Percentiles rank a stretch among this genome's conserved stretches.
Conservation (phyloP, 2,329 filamentous ascomycete species). For the Monilinia polystroma region DNA sequence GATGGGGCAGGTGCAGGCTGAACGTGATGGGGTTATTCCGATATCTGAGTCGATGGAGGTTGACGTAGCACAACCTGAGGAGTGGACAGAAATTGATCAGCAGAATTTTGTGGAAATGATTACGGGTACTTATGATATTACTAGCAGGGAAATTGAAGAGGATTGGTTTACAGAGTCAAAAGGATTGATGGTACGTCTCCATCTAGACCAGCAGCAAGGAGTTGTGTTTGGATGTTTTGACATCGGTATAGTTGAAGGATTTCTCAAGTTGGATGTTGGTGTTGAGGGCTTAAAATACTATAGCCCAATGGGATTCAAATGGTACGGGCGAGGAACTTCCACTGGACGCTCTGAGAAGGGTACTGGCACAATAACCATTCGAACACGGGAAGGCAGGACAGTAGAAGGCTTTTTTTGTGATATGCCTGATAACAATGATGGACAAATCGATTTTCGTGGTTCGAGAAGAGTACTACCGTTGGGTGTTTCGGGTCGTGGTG, state of each 20-base stretch:
- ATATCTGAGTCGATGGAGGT: neutral
- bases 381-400: neutral
- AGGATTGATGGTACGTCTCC: slow-evolving; percentile 6
- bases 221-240: neutral
- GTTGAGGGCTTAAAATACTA: neutral
- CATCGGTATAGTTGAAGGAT: slow-evolving; percentile 9
- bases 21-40: neutral
- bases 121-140: slow-evolving; percentile 9
- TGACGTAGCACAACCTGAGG: too few species aligned
- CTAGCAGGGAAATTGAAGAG: slow-evolving; percentile 15
- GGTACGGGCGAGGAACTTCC: slow-evolving; percentile 5
- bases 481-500: slow-evolving; percentile 6
- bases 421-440: slow-evolving; percentile 17
- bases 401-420: neutral
- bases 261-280: neutral
- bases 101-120: neutral
- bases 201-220: slow-evolving; percentile 10
- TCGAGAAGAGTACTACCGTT: neutral
- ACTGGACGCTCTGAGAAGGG: neutral
- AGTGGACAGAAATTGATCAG: slow-evolving; percentile 7
- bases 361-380: neutral
- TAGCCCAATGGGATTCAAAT: neutral
- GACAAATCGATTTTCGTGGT: slow-evolving; percentile 3
- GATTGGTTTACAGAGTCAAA: neutral
- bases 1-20: neutral